Base-by-base conservation (phyloP, 768 basidiomycete genomes). In the Boletus pseudo-olivaceus region DNA sequence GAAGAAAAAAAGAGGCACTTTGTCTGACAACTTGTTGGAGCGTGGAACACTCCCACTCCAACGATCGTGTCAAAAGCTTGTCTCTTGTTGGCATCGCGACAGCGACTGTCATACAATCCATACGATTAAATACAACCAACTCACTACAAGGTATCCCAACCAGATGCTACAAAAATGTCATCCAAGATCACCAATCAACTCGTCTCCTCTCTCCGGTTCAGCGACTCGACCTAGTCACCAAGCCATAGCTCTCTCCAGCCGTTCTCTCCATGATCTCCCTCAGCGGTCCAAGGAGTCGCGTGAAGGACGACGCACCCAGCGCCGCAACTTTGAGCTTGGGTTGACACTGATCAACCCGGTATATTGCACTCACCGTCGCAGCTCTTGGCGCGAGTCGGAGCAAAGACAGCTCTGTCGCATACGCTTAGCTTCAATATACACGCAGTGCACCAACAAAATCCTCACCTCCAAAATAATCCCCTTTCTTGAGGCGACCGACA, bases 381-480 rank as follows among this genome's bases (percentile, higher is more conserved):
- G 95, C 95, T 44, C 96, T 89, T 15, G 94, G 93, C 39, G 88
- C 90, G 12, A 87, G 80, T 55, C 89, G 87, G 52, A 99, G 79
- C 23, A 99, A 76, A 7, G 96, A 93, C 11, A 99, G 77, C 71
- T 99, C 96, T 98, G 72, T 37, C 48, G 35, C 55, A 49, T 8
- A 52, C 11, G 20, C 39, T 23, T 46, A 62, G 49, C 35, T 14
- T 41, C 17, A 15, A 33, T 44, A 23, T 30, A 45, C 30, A 20
- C 38, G 4, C 39, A 30, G 7, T 26, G 39, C 26, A 42, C 19
- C 38, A 32, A n/a, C 30, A 35, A 12, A 48, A 55, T 8, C 49
- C 84, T 69, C 60, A 94, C 95, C 96, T 73, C 96, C 96, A 74
- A 99, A 99, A 77, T 98, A 99, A 69, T 99, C 95, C 7, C 96